Evolutionary conservation across 805 yeast genomes (phyloP).

Genomic region (Teunomyces aglyptinius): DNA sequence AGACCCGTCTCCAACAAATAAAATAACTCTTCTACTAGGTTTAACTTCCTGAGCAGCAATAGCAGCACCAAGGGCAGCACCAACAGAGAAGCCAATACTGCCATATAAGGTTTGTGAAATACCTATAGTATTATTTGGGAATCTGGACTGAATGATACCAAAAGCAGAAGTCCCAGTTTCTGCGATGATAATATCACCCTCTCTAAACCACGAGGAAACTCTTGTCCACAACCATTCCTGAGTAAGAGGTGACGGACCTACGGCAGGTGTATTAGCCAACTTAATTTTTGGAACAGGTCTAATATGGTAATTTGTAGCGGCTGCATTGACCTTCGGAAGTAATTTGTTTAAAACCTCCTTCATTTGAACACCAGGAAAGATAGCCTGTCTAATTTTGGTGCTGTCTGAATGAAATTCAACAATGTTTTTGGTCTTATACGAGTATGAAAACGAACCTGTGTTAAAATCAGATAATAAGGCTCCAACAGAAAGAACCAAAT

Average conservation of each 20-base stretch:
- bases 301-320: conserved; percentile 37
- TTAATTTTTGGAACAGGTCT: conserved; percentile 53
- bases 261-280: conserved; percentile 44
- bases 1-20: conserved; percentile 76
- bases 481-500: conserved; percentile 75
- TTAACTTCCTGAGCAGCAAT: conserved; percentile 66
- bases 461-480: conserved; percentile 84
- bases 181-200: conserved; percentile 65
- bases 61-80: conserved; percentile 66
- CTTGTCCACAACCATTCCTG: conserved; percentile 72
- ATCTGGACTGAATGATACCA: conserved; percentile 64
- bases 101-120: conserved; percentile 78
- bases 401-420: conserved; percentile 78
- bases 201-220: conserved; percentile 58
- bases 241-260: conserved; percentile 32
- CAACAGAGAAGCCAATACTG: conserved; percentile 69
- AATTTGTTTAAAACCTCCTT: conserved; percentile 41
- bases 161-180: conserved; percentile 78
- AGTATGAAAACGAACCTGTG: conserved; percentile 83
- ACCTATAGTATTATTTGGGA: conserved; percentile 61
- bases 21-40: conserved; percentile 58
- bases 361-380: conserved; percentile 73
- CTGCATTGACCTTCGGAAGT: conserved; percentile 34
- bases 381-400: conserved; percentile 67
- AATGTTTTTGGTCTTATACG: conserved; percentile 70